phyloP scores from a whole-genome alignment of 257 asterid genomes.

The Solanum chilense region DNA sequence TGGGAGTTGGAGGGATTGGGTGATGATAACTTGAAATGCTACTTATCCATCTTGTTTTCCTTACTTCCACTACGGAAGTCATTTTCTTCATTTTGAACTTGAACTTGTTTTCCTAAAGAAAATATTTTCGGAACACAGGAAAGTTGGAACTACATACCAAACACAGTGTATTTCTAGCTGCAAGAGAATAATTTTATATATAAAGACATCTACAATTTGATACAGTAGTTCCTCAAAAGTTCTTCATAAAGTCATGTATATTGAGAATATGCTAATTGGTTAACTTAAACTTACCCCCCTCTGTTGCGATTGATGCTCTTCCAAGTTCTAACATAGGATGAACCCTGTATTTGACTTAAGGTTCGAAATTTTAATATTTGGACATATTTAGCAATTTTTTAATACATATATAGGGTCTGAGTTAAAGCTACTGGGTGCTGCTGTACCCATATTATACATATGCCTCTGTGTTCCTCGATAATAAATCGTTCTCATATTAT shows the following conservation, averaged over 20 bases:
- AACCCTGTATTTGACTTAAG: neutral
- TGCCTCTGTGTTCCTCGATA: neutral
- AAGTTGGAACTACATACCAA: neutral
- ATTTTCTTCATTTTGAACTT: neutral
- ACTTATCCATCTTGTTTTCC: neutral
- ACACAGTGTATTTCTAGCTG: neutral
- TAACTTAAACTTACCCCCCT: neutral
- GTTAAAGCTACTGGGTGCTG: neutral
- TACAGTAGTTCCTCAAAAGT: neutral
- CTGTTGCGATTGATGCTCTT: neutral
- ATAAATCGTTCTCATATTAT: neutral
- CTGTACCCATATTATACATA: neutral
- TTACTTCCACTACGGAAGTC: neutral
- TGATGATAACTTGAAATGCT: neutral
- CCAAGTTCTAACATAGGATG: neutral
- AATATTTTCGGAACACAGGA: neutral
- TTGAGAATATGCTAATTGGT: neutral
- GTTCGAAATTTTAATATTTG: neutral
- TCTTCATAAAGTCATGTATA: neutral
- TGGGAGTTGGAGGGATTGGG: neutral
- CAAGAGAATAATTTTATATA: neutral
- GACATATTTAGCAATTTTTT: neutral
- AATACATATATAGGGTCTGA: no score
- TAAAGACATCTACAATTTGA: neutral
- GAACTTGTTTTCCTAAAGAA: neutral